Conservation (phyloP, 495 filamentous ascomycete genomes). For the Penicillium maclennaniae region DNA sequence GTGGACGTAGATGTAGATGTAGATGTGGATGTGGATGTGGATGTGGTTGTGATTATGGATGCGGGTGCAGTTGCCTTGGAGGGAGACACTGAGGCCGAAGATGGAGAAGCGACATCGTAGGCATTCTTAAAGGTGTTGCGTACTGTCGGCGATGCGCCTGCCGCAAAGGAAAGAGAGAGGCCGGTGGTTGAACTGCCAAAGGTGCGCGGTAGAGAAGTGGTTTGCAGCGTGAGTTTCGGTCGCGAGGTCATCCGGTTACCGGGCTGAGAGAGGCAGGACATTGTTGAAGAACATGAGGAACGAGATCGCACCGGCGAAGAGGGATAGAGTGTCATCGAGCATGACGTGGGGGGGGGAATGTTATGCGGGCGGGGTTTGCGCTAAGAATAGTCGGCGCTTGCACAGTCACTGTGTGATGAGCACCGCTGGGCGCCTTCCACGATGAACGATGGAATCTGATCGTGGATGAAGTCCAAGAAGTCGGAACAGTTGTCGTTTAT, state of each 20-base stretch:
- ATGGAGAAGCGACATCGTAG: conserved; percentile 64
- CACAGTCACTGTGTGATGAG: conserved; percentile 1
- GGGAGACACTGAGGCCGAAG: conserved; percentile 52
- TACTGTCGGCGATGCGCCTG: conserved; percentile 66
- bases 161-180: conserved; percentile 51
- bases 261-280: conserved; percentile 23
- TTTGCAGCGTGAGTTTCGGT: conserved; percentile 81
- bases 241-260: conserved; percentile 46
- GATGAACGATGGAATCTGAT: no score
- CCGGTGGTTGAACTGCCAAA: conserved; percentile 53
- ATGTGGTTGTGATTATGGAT: background rate
- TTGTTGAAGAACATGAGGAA: conserved; percentile 27
- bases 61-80: conserved; percentile 5
- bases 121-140: conserved; percentile 82
- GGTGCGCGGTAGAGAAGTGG: conserved; percentile 47
- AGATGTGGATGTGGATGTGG: no score
- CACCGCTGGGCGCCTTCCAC: background rate
- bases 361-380: conserved; percentile 9
- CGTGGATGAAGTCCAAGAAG: no score
- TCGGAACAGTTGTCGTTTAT: background rate
- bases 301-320: conserved; percentile 6
- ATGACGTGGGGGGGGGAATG: conserved; percentile 16
- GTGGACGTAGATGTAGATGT: conserved; percentile 1
- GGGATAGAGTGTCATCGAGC: conserved; percentile 5
- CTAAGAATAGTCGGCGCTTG: conserved; percentile 26